phyloP scores from a whole-genome alignment of 73 alveolate species.

The Paramecium octaurelia region DNA sequence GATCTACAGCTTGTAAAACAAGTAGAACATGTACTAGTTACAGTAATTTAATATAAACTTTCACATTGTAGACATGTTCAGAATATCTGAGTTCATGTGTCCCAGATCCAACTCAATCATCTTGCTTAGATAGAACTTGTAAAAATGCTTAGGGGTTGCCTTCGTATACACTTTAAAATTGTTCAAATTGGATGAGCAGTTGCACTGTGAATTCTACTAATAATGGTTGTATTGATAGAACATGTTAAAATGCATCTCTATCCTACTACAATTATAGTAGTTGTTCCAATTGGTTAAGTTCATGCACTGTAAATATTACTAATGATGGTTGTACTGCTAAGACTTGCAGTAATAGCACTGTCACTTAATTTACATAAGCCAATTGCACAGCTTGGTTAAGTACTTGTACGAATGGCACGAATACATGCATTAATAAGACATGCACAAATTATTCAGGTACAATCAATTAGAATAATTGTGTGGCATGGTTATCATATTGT shows the following conservation, averaged over 20 bases:
- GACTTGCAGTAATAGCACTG: neutral
- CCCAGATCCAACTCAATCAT: neutral
- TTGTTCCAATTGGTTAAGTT: conserved; percentile 24
- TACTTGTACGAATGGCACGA: neutral
- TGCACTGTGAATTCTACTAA: neutral
- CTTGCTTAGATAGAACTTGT: conserved; percentile 32
- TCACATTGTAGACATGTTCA: neutral
- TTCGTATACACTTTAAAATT: neutral
- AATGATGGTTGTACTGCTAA: neutral
- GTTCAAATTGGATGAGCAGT: neutral
- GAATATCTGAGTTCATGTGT: neutral
- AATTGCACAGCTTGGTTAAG: conserved; percentile 24
- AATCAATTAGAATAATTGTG: neutral
- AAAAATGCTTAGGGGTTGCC: neutral
- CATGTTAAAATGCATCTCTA: neutral
- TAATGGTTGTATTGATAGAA: neutral
- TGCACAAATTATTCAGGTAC: neutral
- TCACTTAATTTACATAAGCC: neutral
- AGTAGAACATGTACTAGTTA: neutral
- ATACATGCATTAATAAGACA: neutral
- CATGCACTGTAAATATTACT: neutral
- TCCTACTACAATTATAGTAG: neutral
- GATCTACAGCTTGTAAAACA: neutral
- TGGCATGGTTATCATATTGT: neutral
- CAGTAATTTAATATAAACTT: neutral